A percentile compares a stretch with the other conserved stretches of the same genome.
Conservation (phyloP, 768 basidiomycete species). For the Pleurotus ostreatus region DNA sequence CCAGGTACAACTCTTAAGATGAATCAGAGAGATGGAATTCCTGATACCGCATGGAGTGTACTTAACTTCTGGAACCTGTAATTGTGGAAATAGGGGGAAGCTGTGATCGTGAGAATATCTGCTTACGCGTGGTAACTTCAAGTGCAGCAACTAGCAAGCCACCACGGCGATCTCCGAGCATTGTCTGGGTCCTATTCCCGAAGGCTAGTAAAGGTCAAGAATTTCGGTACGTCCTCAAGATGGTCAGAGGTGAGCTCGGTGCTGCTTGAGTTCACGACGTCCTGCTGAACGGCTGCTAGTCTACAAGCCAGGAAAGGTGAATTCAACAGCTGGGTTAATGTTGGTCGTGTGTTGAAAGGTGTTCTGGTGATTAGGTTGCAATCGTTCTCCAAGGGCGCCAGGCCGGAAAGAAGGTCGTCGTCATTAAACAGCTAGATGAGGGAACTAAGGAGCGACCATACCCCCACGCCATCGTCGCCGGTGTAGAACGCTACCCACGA, state of each 20-base stretch:
- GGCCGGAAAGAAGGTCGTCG: constrained; percentile 98
- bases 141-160: constrained; percentile 35
- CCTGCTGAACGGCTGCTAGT: constrained; percentile 41
- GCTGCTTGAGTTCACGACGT: not conserved
- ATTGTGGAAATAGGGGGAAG: too few species aligned
- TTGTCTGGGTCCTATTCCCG: constrained; percentile 16
- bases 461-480: constrained; percentile 97
- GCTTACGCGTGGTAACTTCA: constrained; percentile 25
- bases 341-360: constrained; percentile 3
- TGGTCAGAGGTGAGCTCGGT: constrained; percentile 51
- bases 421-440: constrained; percentile 97
- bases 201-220: constrained; percentile 30
- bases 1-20: too few species aligned
- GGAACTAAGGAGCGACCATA: constrained; percentile 95
- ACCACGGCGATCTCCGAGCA: constrained; percentile 34
- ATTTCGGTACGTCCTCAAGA: constrained; percentile 44
- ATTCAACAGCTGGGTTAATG: constrained; percentile 1
- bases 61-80: too few species aligned
- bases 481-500: constrained; percentile 95
- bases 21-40: too few species aligned
- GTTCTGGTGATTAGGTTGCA: constrained; percentile 58
- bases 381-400: constrained; percentile 99
- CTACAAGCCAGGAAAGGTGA: constrained; percentile 93
- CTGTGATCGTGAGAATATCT: too few species aligned
- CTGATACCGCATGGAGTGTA: too few species aligned